These are phyloP conservation scores for Lepidium sativum DNA, from an alignment of 345 rosid genomes.

Conservation along the genomic window DNA sequence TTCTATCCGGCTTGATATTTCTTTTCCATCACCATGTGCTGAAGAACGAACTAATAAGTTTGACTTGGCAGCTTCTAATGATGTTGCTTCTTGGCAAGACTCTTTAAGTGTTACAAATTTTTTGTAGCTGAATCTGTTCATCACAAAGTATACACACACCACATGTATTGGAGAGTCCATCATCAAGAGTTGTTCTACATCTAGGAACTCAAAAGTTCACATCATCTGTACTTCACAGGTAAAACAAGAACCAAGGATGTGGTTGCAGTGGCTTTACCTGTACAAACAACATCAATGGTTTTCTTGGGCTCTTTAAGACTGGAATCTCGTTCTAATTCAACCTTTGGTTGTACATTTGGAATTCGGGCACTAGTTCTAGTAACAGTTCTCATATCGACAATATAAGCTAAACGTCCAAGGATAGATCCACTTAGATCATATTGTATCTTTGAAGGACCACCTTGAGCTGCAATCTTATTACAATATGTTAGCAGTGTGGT, in stretches of 20 bases:
- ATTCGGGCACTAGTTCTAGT: constrained; percentile 94
- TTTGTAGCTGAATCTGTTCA: constrained; percentile 48
- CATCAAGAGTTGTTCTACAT: background rate
- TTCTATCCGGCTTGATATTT: no score
- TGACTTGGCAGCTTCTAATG: constrained; percentile 31
- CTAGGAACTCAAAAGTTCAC: background rate
- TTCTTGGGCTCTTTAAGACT: constrained; percentile 81
- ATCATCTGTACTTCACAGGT: background rate
- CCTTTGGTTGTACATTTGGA: constrained; percentile 81
- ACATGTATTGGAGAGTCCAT: background rate
- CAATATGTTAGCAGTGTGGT: constrained; percentile 72
- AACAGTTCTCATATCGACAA: constrained; percentile 64
- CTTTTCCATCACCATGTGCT: constrained; percentile 26
- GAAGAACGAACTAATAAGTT: constrained; percentile 29
- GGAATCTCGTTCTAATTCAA: constrained; percentile 60
- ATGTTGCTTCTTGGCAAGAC: constrained; percentile 29
- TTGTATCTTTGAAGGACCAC: constrained; percentile 73
- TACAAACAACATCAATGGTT: constrained; percentile 33
- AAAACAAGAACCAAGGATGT: background rate
- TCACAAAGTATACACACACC: background rate
- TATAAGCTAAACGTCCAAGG: constrained; percentile 50
- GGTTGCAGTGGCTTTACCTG: constrained; percentile 40
- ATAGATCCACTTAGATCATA: constrained; percentile 61
- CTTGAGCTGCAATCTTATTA: constrained; percentile 81
- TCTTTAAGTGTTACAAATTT: constrained; percentile 37